Evolutionary conservation across 805 yeast genomes (phyloP).

Genomic region (Hanseniaspora osmophila): DNA sequence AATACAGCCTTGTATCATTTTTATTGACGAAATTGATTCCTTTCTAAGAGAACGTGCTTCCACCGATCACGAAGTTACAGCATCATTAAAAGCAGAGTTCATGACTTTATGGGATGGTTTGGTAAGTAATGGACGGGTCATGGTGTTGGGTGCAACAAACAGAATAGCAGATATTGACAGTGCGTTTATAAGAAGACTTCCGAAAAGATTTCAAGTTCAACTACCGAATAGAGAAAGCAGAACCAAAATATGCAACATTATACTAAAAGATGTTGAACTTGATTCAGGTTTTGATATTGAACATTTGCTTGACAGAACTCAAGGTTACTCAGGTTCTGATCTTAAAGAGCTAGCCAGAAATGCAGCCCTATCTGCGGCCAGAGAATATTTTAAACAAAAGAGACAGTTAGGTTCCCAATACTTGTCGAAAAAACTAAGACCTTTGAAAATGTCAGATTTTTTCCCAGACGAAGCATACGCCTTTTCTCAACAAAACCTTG

Average conservation of each 20-base stretch:
- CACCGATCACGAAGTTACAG: slow-evolving; percentile 87
- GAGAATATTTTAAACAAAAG: slow-evolving; percentile 65
- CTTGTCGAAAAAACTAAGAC: not conserved
- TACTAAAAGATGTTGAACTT: slow-evolving; percentile 50
- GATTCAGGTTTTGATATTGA: slow-evolving; percentile 48
- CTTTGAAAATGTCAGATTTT: slow-evolving; percentile 3
- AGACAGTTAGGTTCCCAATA: slow-evolving; percentile 16
- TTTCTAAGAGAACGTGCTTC: slow-evolving; percentile 75
- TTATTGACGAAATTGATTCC: slow-evolving; percentile 93
- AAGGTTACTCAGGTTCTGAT: slow-evolving; percentile 81
- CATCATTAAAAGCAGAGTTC: slow-evolving; percentile 87
- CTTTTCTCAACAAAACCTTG: not conserved
- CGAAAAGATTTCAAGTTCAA: slow-evolving; percentile 70
- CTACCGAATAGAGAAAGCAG: slow-evolving; percentile 63
- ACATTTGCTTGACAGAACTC: slow-evolving; percentile 45
- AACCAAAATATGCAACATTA: slow-evolving; percentile 48
- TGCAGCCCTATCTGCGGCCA: slow-evolving; percentile 80
- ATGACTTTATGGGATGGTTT: slow-evolving; percentile 98
- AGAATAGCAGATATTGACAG: slow-evolving; percentile 82
- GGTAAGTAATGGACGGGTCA: slow-evolving; percentile 56
- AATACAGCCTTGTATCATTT: slow-evolving; percentile 85
- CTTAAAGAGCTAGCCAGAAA: slow-evolving; percentile 82
- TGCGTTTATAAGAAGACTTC: slow-evolving; percentile 86
- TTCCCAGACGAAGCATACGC: not conserved
- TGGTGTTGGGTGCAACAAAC: slow-evolving; percentile 91